Percentiles rank a stretch among this genome's conserved stretches.
Evolutionary conservation across 2,329 filamentous ascomycete genomes (phyloP).

Genomic region (Conoideocrella luteorostrata): DNA sequence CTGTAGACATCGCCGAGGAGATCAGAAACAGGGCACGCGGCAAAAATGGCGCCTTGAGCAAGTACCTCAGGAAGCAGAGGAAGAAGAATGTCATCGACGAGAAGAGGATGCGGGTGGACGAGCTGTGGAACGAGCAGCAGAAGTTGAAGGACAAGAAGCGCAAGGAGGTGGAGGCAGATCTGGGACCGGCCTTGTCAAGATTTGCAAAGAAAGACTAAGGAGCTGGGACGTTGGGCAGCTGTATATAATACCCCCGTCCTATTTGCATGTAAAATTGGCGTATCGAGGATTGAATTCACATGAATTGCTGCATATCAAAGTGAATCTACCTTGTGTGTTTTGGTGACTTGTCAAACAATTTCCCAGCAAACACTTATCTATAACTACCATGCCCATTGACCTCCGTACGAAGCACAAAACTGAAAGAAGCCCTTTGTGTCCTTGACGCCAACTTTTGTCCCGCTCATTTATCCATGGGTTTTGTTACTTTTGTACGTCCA

Average conservation of each 20-base stretch:
- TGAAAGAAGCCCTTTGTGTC: too few relatives aligned
- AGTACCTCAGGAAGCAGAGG: constrained; percentile 86
- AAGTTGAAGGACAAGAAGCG: constrained; percentile 58
- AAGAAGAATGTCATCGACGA: constrained; percentile 95
- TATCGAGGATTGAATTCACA: constrained; percentile 1
- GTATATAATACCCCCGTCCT: constrained; percentile 15
- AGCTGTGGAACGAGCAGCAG: constrained; percentile 68
- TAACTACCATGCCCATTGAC: too few relatives aligned
- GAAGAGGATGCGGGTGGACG: constrained; percentile 79
- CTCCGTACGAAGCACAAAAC: too few relatives aligned
- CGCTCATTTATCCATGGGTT: too few relatives aligned
- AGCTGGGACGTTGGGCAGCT: neutral
- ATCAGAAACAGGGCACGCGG: constrained; percentile 75
- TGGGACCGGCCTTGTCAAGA: constrained; percentile 79
- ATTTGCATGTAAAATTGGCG: constrained; percentile 1
- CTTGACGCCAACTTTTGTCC: too few relatives aligned
- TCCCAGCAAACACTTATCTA: too few relatives aligned
- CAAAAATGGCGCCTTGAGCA: constrained; percentile 81
- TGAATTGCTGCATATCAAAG: too few relatives aligned
- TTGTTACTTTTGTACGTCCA: too few relatives aligned
- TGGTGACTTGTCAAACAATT: too few relatives aligned
- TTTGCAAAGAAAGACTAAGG: constrained; percentile 67
- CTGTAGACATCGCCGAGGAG: constrained; percentile 50
- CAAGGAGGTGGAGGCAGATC: constrained; percentile 60
- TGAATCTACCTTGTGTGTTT: too few relatives aligned